Evolutionary conservation across 768 basidiomycete genomes (phyloP), one percentile per base, ranked within the genome.

Genomic region (Hericium alpestre): DNA sequence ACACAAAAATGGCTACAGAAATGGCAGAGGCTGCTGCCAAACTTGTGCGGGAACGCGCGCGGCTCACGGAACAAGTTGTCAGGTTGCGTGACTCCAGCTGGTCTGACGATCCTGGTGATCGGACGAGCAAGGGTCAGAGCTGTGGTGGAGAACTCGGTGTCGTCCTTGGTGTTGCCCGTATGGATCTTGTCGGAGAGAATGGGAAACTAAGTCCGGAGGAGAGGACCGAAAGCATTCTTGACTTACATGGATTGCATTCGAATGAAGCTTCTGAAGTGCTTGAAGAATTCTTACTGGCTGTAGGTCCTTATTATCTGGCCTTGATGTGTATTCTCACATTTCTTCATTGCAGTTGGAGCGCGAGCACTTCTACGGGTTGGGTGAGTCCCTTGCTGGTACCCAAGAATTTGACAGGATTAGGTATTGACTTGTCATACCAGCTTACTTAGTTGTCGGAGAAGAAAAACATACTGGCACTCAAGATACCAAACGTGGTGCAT

Each of bases 401-500:
- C 59, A 15, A 22, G 52, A 23, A 15, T 51, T 16, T 38, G 38
- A 25, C 18, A 25, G 13, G 38, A 32, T 50, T 47, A 6, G 39
- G 37, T 52, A 22, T 39, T 52, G 10, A 41, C 38, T 51, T 15
- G 32, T 25, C 27, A 62, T 51, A 20, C 39, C 62, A 88, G 93
- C 90, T 5, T 99, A 88, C 67, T 73, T 91, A 18, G 78, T 99
- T 47, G 90, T 98, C 6, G 95, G 96, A 18, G 93, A 97, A 72
- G 91, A 95, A 70, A 95, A 93, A 70, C 95, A 97, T 69, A 92
- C 90, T 0, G 94, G 90, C 2, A 87, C 84, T n/a, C 91, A 94
- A 65, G 92, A 94, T 65, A 73, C 79, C 3, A 81, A 76, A 12
- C 80, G 93, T 40, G 92, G 92, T 25, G 83, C 90, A 3, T 90